Evolutionary conservation across 1,139 yeast genomes (phyloP).

Genomic region (Sporopachydermia cereana): DNA sequence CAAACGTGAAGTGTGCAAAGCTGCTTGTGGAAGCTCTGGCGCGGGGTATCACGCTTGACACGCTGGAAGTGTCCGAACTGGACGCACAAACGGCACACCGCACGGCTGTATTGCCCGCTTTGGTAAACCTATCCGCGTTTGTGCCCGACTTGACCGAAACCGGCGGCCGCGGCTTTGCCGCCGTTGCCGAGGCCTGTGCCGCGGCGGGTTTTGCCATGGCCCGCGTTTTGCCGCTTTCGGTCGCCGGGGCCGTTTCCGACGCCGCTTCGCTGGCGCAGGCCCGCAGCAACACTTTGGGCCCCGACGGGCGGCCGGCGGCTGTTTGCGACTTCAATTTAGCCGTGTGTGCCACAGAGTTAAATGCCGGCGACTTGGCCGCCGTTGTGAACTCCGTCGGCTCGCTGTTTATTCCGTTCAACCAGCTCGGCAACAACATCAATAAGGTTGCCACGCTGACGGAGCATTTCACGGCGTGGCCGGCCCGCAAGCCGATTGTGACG

Average conservation of each 20-base stretch:
- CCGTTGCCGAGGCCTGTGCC: constrained; percentile 58
- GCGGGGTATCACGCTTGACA: constrained; percentile 35
- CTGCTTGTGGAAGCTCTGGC: constrained; percentile 87
- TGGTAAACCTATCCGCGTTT: constrained; percentile 71
- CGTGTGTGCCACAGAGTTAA: constrained; percentile 70
- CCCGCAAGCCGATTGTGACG: constrained; percentile 72
- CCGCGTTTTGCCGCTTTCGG: constrained; percentile 65
- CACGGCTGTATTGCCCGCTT: constrained; percentile 75
- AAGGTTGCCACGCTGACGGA: constrained; percentile 69
- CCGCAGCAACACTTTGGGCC: constrained; percentile 31
- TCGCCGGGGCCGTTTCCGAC: constrained; percentile 54
- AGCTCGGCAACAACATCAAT: constrained; percentile 43
- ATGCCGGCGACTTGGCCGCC: constrained; percentile 49
- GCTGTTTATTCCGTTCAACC: constrained; percentile 71
- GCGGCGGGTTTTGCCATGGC: constrained; percentile 86
- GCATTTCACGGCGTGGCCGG: constrained; percentile 80
- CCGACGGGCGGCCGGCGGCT: constrained; percentile 37
- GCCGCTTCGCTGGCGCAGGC: constrained; percentile 54
- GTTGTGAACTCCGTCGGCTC: constrained; percentile 65
- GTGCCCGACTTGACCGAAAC: constrained; percentile 47
- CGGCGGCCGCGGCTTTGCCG: constrained; percentile 44
- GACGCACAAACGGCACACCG: constrained; percentile 90
- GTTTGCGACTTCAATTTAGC: constrained; percentile 76
- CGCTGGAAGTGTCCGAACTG: constrained; percentile 57
- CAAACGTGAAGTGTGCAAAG: constrained; percentile 97